A percentile compares a stretch with the other conserved stretches of the same genome.
Conservation (phyloP, 2,329 filamentous ascomycete genomes). For the Trichoderma breve region DNA sequence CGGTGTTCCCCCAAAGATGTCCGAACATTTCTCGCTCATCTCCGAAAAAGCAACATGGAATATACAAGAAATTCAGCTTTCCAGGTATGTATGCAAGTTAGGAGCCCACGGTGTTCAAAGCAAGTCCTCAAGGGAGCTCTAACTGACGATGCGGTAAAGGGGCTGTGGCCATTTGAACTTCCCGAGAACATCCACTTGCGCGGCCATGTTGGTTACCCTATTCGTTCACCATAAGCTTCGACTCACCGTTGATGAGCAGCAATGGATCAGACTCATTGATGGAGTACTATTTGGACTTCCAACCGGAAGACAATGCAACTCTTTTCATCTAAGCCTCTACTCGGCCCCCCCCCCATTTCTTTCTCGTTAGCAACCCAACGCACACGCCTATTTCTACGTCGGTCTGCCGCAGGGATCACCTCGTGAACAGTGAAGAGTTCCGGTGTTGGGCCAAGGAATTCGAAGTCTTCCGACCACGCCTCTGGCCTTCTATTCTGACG, state of each 20-base stretch:
- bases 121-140: not conserved
- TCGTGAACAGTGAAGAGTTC: not conserved
- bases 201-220: not conserved
- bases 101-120: not conserved
- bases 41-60: not conserved
- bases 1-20: not conserved
- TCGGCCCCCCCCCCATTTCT: not conserved
- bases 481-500: not conserved
- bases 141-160: not conserved
- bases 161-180: not conserved
- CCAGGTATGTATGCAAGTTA: not conserved
- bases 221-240: not conserved
- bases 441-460: not conserved
- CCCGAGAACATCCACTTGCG: not conserved
- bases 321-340: not conserved
- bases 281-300: not conserved
- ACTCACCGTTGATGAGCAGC: not conserved
- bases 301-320: not conserved
- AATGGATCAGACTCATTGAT: not conserved
- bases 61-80: not conserved
- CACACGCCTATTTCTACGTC: not conserved
- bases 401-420: not conserved
- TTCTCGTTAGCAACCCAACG: not conserved
- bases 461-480: not conserved
- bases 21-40: not conserved